Conservation (phyloP, 768 basidiomycete genomes). For the Pleurotus tuber-regium region DNA sequence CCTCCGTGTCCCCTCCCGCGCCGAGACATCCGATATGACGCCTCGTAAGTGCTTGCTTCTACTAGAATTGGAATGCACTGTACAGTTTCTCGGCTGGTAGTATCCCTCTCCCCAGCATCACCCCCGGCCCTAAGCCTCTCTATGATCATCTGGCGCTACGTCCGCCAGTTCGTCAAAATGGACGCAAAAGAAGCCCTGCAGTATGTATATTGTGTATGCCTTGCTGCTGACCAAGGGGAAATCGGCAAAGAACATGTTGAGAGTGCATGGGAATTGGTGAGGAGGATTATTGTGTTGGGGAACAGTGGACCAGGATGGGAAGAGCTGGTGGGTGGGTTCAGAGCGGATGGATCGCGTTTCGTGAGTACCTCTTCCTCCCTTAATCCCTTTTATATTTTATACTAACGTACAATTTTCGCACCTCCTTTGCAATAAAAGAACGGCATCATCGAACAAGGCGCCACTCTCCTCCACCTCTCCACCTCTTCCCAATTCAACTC, state of each 20-base stretch:
- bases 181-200: conserved; percentile 94
- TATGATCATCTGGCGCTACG: conserved; percentile 88
- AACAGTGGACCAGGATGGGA: conserved; percentile 86
- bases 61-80: neutral
- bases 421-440: conserved; percentile 41
- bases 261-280: conserved; percentile 74
- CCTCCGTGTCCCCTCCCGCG: conserved; percentile 75
- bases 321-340: conserved; percentile 90
- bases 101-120: conserved; percentile 63
- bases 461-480: conserved; percentile 70
- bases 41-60: conserved; percentile 52
- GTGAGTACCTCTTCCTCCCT: conserved; percentile 42
- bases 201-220: conserved; percentile 86
- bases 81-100: conserved; percentile 31
- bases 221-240: conserved; percentile 67
- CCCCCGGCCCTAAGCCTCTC: conserved; percentile 78
- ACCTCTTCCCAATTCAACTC: conserved; percentile 71
- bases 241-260: conserved; percentile 86
- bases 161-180: conserved; percentile 88
- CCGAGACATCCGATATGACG: conserved; percentile 82
- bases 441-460: conserved; percentile 84
- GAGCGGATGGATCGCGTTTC: conserved; percentile 85
- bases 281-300: conserved; percentile 75
- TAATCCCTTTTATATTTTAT: neutral
- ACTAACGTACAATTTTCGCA: neutral